These are phyloP conservation scores for Protomyces inouyei DNA, from an alignment of 1,139 yeast species.

Conservation along the genomic window DNA sequence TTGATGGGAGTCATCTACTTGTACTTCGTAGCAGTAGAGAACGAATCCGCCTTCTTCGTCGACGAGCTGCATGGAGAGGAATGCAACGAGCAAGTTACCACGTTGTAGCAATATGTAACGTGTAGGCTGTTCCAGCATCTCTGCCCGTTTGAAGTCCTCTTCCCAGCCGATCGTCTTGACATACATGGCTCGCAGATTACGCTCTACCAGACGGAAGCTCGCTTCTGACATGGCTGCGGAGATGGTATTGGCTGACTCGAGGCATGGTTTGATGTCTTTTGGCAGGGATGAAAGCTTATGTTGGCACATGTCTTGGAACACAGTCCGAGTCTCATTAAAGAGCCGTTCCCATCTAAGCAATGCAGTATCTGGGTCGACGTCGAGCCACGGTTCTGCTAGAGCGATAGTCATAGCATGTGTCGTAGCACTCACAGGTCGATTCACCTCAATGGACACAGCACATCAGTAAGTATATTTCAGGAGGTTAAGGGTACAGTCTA, in stretches of 20 bases:
- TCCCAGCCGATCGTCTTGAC: not conserved
- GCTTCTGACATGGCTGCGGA: not conserved
- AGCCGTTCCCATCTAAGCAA: too few species aligned
- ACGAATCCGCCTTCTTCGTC: not conserved
- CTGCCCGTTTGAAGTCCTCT: not conserved
- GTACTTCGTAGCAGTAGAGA: conserved; percentile 31
- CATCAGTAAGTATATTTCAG: too few species aligned
- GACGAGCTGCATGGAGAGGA: conserved; percentile 28
- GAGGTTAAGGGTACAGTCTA: too few species aligned
- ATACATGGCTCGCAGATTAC: not conserved
- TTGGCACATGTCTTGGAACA: too few species aligned
- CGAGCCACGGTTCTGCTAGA: too few species aligned
- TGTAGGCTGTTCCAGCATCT: not conserved
- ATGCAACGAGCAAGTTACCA: conserved; percentile 30
- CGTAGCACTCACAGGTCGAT: too few species aligned
- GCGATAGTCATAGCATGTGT: too few species aligned
- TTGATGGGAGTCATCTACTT: conserved; percentile 22
- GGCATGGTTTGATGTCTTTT: not conserved
- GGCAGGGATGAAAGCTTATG: not conserved
- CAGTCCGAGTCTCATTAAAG: too few species aligned
- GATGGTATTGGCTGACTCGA: not conserved
- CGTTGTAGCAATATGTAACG: not conserved
- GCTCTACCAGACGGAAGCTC: not conserved
- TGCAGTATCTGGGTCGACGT: too few species aligned
- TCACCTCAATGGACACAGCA: too few species aligned